Evolutionary conservation across 345 rosid species (phyloP).

Genomic region (Odontarrhena argentea): DNA sequence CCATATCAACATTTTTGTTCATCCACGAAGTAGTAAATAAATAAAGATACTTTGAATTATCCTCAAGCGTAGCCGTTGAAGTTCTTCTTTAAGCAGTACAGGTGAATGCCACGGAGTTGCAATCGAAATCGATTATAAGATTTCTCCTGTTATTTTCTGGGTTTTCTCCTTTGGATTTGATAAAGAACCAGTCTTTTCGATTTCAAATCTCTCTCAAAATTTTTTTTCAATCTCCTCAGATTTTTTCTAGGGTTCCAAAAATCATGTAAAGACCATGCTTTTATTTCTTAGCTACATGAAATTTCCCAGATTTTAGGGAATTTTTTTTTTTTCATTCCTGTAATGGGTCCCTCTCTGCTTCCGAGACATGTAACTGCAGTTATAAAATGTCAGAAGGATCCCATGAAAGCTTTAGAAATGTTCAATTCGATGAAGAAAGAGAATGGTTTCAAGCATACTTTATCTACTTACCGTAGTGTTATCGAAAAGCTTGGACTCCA

Average conservation of each 20-base stretch:
- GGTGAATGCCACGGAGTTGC: background rate
- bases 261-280: background rate
- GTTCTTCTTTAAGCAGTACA: background rate
- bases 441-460: constrained; percentile 68
- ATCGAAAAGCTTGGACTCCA: constrained; percentile 74
- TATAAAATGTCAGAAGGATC: constrained; percentile 68
- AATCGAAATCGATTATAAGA: background rate
- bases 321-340: constrained; percentile 23
- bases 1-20: constrained; percentile 55
- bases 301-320: constrained; percentile 32
- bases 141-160: background rate
- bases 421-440: constrained; percentile 74
- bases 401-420: constrained; percentile 67
- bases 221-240: background rate
- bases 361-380: constrained; percentile 83
- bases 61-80: constrained; percentile 1
- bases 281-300: background rate
- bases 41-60: too few species aligned
- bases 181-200: background rate
- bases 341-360: constrained; percentile 66
- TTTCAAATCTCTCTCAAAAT: background rate
- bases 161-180: background rate
- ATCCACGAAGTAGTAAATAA: too few species aligned
- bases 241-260: constrained; percentile 4
- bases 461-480: constrained; percentile 69